phyloP scores from a whole-genome alignment of 179 eudicot genomes.

The Drosera spatulata region DNA sequence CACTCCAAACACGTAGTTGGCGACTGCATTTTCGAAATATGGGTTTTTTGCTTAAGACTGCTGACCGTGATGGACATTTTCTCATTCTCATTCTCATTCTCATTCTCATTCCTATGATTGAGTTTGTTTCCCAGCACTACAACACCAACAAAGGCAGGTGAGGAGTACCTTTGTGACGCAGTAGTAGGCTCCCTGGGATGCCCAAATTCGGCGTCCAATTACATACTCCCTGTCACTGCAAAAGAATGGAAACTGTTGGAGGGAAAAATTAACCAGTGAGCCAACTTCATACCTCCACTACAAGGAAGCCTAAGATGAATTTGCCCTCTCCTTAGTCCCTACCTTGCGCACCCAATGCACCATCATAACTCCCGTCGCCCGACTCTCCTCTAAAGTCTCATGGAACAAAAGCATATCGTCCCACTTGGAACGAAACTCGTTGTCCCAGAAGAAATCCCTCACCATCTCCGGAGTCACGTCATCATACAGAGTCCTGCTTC shows the following conservation, averaged over 20 bases:
- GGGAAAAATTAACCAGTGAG: neutral
- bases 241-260: conserved; percentile 85
- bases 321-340: too few relatives aligned
- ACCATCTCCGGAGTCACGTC: conserved; percentile 66
- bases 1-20: too few relatives aligned
- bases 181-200: conserved; percentile 61
- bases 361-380: conserved; percentile 64
- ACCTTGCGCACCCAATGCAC: conserved; percentile 94
- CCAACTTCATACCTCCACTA: neutral
- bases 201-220: conserved; percentile 91
- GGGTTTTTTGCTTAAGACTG: too few relatives aligned
- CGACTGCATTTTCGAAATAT: too few relatives aligned
- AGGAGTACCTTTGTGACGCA: conserved; percentile 82
- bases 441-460: conserved; percentile 60
- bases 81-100: too few relatives aligned
- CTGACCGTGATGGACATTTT: too few relatives aligned
- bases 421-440: conserved; percentile 81
- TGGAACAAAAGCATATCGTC: conserved; percentile 76
- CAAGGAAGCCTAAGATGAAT: neutral
- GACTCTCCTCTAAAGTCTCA: conserved; percentile 56
- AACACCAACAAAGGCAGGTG: too few relatives aligned
- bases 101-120: too few relatives aligned
- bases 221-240: conserved; percentile 94
- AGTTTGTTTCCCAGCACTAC: too few relatives aligned
- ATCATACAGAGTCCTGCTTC: conserved; percentile 82